phyloP scores from a whole-genome alignment of 768 basidiomycete species.

The Glaciozyma martinii region DNA sequence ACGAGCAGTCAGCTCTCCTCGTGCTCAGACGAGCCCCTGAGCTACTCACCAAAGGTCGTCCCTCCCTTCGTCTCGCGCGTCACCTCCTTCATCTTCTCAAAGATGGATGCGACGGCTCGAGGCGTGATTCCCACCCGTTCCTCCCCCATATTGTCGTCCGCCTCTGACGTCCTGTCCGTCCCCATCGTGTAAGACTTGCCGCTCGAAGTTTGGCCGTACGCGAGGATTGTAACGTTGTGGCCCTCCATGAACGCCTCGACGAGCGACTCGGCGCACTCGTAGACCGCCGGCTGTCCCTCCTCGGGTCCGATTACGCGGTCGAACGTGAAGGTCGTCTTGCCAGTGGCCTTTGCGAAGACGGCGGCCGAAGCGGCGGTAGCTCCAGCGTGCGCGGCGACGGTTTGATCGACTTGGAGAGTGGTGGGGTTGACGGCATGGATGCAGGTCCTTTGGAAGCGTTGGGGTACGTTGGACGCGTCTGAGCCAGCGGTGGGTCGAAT shows the following conservation, averaged over 20 bases:
- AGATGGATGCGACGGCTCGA: slow-evolving; percentile 81
- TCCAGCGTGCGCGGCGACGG: slow-evolving; percentile 37
- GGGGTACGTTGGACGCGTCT: slow-evolving; percentile 70
- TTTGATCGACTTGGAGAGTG: slow-evolving; percentile 71
- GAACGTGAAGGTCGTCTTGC: slow-evolving; percentile 68
- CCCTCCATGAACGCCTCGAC: slow-evolving; percentile 81
- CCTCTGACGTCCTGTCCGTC: slow-evolving; percentile 56
- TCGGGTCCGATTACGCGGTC: slow-evolving; percentile 88
- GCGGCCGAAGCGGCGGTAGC: slow-evolving; percentile 48
- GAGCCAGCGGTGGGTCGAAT: slow-evolving; percentile 80
- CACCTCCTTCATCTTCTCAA: slow-evolving; percentile 62
- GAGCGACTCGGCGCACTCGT: slow-evolving; percentile 72
- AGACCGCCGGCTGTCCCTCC: slow-evolving; percentile 75
- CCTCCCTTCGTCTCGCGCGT: slow-evolving; percentile 51
- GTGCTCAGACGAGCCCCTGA: no score
- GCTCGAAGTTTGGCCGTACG: slow-evolving; percentile 94
- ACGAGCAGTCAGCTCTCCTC: no score
- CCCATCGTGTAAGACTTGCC: slow-evolving; percentile 99
- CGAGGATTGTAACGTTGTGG: slow-evolving; percentile 94
- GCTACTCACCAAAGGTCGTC: slow-evolving; percentile 41
- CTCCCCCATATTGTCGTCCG: slow-evolving; percentile 23
- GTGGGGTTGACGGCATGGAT: slow-evolving; percentile 65
- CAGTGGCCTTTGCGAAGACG: slow-evolving; percentile 48
- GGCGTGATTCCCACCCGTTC: slow-evolving; percentile 82
- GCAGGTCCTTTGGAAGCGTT: slow-evolving; percentile 84